phyloP scores from a whole-genome alignment of 2,329 filamentous ascomycete genomes.

The Magnaporthiopsis poae region DNA sequence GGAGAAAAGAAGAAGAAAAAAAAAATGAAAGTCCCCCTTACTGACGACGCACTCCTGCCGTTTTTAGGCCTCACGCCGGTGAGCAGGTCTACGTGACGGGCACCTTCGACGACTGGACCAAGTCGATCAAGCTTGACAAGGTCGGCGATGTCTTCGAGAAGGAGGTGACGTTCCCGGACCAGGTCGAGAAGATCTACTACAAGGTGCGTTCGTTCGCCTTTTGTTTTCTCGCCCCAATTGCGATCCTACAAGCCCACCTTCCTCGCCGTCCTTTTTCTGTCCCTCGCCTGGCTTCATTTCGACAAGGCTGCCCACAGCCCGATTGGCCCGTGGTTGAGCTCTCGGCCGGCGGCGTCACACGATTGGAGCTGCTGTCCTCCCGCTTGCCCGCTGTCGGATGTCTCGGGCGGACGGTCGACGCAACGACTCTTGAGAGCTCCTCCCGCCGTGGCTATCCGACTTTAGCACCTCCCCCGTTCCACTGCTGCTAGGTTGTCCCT shows the following conservation, averaged over 20 bases:
- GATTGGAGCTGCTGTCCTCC: not conserved
- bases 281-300: slow-evolving; percentile 4
- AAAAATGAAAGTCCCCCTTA: not conserved
- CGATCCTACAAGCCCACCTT: not conserved
- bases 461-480: not conserved
- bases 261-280: not conserved
- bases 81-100: slow-evolving; percentile 89
- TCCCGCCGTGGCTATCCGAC: not conserved
- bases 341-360: not conserved
- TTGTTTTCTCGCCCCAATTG: not conserved
- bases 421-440: not conserved
- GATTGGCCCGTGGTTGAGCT: not conserved
- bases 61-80: slow-evolving; percentile 69
- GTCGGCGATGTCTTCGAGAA: slow-evolving; percentile 67
- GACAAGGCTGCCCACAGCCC: not conserved
- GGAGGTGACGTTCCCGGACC: slow-evolving; percentile 60
- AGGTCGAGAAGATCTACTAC: slow-evolving; percentile 71
- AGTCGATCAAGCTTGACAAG: slow-evolving; percentile 74
- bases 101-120: slow-evolving; percentile 88
- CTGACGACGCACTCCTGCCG: slow-evolving; percentile 1
- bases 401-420: not conserved
- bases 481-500: not conserved
- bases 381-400: not conserved
- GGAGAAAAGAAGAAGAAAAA: too few relatives aligned
- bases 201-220: slow-evolving; percentile 57